Evolutionary conservation across 495 filamentous ascomycete genomes (phyloP).

Genomic region (Annulohypoxylon maeteangense): DNA sequence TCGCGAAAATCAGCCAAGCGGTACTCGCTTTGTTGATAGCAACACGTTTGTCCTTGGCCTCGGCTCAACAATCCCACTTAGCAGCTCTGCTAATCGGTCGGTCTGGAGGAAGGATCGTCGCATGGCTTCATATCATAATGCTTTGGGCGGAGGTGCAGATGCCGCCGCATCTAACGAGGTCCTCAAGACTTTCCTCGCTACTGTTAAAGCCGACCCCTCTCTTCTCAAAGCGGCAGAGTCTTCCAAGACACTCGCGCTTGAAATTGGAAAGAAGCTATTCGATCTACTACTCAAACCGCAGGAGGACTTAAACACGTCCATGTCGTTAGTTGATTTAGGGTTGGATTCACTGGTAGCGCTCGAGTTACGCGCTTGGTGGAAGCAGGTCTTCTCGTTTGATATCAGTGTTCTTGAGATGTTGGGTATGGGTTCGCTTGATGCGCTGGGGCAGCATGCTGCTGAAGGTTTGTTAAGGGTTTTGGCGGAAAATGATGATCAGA

Average conservation of each 20-base stretch:
- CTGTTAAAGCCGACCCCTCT: constrained; percentile 21
- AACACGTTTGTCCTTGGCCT: constrained; percentile 36
- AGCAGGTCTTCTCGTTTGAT: constrained; percentile 47
- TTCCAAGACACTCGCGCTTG: constrained; percentile 32
- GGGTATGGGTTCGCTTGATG: constrained; percentile 32
- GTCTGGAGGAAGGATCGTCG: constrained; percentile 44
- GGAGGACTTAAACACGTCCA: constrained; percentile 53
- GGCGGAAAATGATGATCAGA: constrained; percentile 21
- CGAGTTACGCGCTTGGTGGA: constrained; percentile 61
- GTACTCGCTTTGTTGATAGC: constrained; percentile 15
- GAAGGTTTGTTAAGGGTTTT: constrained; percentile 5
- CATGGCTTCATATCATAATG: constrained; percentile 46
- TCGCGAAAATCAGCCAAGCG: not conserved
- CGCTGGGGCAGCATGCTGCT: constrained; percentile 25
- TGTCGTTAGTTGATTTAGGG: constrained; percentile 48
- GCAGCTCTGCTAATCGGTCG: constrained; percentile 24
- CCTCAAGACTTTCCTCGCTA: constrained; percentile 37
- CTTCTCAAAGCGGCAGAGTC: constrained; percentile 23
- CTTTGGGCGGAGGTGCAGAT: not conserved
- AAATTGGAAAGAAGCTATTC: constrained; percentile 50
- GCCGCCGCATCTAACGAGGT: constrained; percentile 28
- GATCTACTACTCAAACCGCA: constrained; percentile 53
- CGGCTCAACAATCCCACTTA: constrained; percentile 26
- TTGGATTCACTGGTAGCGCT: constrained; percentile 62
- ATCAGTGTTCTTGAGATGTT: constrained; percentile 46